Conservation (phyloP, 441 rosid genomes). For the Euphorbia schlechtendalii region DNA sequence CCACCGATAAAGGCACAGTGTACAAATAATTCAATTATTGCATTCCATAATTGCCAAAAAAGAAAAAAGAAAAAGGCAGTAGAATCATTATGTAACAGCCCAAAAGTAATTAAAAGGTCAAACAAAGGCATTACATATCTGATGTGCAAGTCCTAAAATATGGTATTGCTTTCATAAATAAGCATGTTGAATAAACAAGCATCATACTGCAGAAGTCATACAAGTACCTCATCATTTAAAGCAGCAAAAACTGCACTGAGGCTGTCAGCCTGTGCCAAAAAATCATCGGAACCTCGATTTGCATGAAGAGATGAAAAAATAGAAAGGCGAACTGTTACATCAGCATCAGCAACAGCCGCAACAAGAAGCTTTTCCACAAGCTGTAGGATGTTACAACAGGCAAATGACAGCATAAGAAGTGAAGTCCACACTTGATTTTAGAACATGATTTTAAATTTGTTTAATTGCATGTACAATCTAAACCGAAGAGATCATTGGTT, state of each 20-base stretch:
- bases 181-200: not conserved
- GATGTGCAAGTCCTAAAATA: not conserved
- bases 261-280: slow-evolving; percentile 96
- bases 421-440: no score
- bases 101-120: not conserved
- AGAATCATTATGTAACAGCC: not conserved
- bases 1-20: no score
- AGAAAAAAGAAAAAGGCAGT: not conserved
- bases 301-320: slow-evolving; percentile 73
- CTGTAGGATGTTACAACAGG: slow-evolving; percentile 45
- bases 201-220: not conserved
- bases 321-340: slow-evolving; percentile 90
- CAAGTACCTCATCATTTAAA: slow-evolving; percentile 92
- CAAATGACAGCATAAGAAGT: not conserved
- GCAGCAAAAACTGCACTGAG: slow-evolving; percentile 97
- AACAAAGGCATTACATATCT: not conserved
- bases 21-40: not conserved
- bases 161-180: not conserved
- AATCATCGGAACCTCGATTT: slow-evolving; percentile 91
- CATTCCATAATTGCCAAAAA: not conserved
- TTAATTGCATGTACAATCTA: not conserved
- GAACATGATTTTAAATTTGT: not conserved
- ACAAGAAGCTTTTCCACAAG: slow-evolving; percentile 98
- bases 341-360: slow-evolving; percentile 97
- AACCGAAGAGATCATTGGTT: not conserved